Percentiles rank a stretch among this genome's conserved stretches.
phyloP scores from a whole-genome alignment of 1,284 basidiomycete species.

The Amylostereum areolatum region DNA sequence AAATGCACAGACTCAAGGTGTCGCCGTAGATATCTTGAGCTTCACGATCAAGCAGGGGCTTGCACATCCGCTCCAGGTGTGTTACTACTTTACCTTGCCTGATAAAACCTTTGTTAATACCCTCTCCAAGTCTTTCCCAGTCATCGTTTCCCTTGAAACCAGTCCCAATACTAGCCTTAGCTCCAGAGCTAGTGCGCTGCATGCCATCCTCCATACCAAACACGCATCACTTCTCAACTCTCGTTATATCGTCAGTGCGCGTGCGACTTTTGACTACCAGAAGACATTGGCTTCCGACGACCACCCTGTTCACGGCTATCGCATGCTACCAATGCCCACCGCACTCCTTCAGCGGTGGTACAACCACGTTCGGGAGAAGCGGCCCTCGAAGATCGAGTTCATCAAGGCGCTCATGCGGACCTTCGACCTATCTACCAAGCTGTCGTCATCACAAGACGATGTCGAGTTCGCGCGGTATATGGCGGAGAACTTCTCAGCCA shows the following conservation, averaged over 20 bases:
- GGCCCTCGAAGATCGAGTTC: constrained; percentile 81
- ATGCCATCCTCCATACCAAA: constrained; percentile 81
- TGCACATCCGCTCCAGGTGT: constrained; percentile 86
- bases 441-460: constrained; percentile 61
- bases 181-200: constrained; percentile 74
- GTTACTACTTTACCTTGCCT: constrained; percentile 10
- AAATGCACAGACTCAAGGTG: constrained; percentile 66
- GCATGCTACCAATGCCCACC: constrained; percentile 49
- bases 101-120: constrained; percentile 2
- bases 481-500: constrained; percentile 86
- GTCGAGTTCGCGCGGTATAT: constrained; percentile 85
- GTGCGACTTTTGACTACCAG: constrained; percentile 82
- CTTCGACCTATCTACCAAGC: constrained; percentile 58
- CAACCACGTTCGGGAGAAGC: constrained; percentile 83
- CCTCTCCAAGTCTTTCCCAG: constrained; percentile 71
- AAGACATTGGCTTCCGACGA: constrained; percentile 34
- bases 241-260: constrained; percentile 76
- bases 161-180: constrained; percentile 59
- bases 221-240: constrained; percentile 87
- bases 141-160: constrained; percentile 91
- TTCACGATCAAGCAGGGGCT: constrained; percentile 94
- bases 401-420: constrained; percentile 77
- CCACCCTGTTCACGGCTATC: constrained; percentile 45
- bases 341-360: constrained; percentile 91
- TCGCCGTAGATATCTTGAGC: constrained; percentile 86